Evolutionary conservation across 257 asterid genomes (phyloP).

Genomic region (Rehmannia glutinosa): DNA sequence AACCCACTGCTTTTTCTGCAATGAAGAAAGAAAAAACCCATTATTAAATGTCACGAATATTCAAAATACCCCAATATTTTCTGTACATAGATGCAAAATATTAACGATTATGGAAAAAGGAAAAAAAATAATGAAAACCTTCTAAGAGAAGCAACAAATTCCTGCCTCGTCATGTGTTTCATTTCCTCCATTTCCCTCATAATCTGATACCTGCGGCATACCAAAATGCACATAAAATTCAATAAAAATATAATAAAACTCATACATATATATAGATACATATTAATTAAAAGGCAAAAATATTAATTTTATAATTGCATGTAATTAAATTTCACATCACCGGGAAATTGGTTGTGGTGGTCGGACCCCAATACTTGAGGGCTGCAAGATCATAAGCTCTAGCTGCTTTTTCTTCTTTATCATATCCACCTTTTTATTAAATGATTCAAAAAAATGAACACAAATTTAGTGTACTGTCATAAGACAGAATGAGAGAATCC

Average conservation of each 20-base stretch:
- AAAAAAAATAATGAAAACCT: slow-evolving; percentile 33
- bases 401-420: slow-evolving; percentile 91
- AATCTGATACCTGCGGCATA: slow-evolving; percentile 51
- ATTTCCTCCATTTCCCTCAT: slow-evolving; percentile 76
- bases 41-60: too few species aligned
- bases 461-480: slow-evolving; percentile 11
- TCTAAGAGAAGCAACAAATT: slow-evolving; percentile 92
- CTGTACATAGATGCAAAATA: too few species aligned
- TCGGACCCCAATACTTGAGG: slow-evolving; percentile 86
- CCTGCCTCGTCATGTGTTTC: slow-evolving; percentile 93
- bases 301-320: background rate
- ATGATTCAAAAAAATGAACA: background rate
- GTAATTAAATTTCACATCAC: slow-evolving; percentile 24
- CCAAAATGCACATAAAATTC: background rate
- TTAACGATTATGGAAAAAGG: background rate
- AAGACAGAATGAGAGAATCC: slow-evolving; percentile 35
- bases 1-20: slow-evolving; percentile 92
- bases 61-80: background rate
- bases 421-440: slow-evolving; percentile 71
- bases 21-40: background rate
- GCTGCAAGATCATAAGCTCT: slow-evolving; percentile 95
- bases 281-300: too few species aligned
- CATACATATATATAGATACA: background rate
- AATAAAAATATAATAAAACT: background rate
- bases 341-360: slow-evolving; percentile 86